These are phyloP conservation scores for Haematococcus sp. DNA, from an alignment of 139 green algal genomes.

Conservation along the genomic window DNA sequence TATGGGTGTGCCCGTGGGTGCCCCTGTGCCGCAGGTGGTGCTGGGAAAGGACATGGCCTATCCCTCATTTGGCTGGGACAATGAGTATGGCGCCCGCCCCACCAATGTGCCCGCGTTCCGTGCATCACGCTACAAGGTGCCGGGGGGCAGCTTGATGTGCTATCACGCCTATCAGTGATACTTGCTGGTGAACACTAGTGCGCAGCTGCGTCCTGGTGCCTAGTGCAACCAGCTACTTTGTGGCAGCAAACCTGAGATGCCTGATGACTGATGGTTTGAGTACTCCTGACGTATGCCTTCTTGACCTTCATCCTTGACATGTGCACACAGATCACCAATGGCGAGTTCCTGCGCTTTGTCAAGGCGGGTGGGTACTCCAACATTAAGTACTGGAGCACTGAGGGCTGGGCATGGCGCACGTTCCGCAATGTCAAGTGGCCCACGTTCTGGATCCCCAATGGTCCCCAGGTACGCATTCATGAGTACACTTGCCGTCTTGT, in stretches of 20 bases:
- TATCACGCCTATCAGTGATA: too few relatives aligned
- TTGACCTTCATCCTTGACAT: too few relatives aligned
- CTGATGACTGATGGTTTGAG: too few relatives aligned
- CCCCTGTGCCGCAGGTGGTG: constrained; percentile 33
- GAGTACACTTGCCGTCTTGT: too few relatives aligned
- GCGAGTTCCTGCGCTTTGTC: constrained; percentile 76
- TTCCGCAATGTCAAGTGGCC: constrained; percentile 86
- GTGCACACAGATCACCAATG: constrained; percentile 65
- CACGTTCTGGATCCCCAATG: constrained; percentile 73
- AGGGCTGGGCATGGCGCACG: constrained; percentile 76
- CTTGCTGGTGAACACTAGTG: too few relatives aligned
- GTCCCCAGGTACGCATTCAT: constrained; percentile 53
- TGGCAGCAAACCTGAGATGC: too few relatives aligned
- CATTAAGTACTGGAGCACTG: constrained; percentile 58
- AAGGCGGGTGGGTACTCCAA: constrained; percentile 56
- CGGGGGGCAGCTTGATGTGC: too few relatives aligned
- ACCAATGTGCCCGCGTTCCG: constrained; percentile 42
- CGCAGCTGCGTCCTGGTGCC: too few relatives aligned
- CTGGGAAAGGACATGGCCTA: constrained; percentile 72
- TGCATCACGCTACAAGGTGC: constrained; percentile 14
- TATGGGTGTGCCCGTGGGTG: neutral
- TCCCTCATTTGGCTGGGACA: constrained; percentile 79
- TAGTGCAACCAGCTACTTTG: too few relatives aligned
- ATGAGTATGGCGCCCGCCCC: constrained; percentile 69
- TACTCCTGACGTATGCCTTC: too few relatives aligned